Conservation (phyloP, 305 asterid genomes). For the Ajuga reptans region DNA sequence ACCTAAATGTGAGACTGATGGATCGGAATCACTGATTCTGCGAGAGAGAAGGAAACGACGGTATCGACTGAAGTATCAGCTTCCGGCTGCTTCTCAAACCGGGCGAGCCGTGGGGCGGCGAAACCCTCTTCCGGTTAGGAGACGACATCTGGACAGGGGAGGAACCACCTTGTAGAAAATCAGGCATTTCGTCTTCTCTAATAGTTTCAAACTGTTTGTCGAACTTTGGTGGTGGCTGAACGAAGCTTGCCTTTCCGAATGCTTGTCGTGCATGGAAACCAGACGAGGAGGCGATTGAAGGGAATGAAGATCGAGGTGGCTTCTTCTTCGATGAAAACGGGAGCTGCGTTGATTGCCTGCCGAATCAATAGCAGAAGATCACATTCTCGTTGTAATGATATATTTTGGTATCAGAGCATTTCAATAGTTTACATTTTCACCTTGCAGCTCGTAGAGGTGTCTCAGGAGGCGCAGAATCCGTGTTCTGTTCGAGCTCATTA, state of each 20-base stretch:
- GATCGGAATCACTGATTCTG: constrained; percentile 34
- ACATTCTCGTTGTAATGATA: no score
- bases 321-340: constrained; percentile 54
- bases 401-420: neutral
- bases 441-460: constrained; percentile 59
- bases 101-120: constrained; percentile 57
- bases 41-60: constrained; percentile 67
- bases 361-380: neutral
- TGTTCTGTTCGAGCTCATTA: constrained; percentile 40
- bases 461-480: constrained; percentile 50
- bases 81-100: constrained; percentile 59
- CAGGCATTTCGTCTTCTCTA: constrained; percentile 59
- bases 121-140: constrained; percentile 72
- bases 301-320: constrained; percentile 56
- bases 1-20: neutral
- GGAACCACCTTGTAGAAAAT: constrained; percentile 40
- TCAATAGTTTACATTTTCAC: constrained; percentile 30
- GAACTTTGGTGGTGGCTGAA: constrained; percentile 38
- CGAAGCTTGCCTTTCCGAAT: constrained; percentile 29
- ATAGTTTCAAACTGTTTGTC: constrained; percentile 42
- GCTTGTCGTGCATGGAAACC: constrained; percentile 27
- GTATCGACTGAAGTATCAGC: constrained; percentile 67
- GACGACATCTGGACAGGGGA: constrained; percentile 54
- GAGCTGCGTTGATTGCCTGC: constrained; percentile 46
- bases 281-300: constrained; percentile 47